Percentiles rank a stretch among this genome's conserved stretches.
These are phyloP conservation scores for Ascoidea rubescens DNA, from an alignment of 805 yeast species.

Conservation along the genomic window DNA sequence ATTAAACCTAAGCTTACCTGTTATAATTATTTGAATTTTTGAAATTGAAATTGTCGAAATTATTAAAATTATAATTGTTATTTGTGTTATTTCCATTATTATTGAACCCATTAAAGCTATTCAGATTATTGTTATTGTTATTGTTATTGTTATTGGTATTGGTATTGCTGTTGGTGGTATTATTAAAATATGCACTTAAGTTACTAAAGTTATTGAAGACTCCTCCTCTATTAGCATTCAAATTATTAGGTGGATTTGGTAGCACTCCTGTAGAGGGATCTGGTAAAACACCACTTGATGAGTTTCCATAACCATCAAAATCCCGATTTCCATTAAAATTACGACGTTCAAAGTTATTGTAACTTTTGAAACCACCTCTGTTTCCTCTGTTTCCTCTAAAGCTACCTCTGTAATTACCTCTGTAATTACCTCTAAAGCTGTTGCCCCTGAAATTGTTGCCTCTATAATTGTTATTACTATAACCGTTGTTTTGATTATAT, in stretches of 20 bases:
- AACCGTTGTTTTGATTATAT: constrained; percentile 4
- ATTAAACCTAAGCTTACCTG: too few relatives aligned
- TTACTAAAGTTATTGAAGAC: neutral
- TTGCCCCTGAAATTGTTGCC: neutral
- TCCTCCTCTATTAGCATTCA: neutral
- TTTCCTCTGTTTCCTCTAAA: constrained; percentile 9
- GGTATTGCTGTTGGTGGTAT: constrained; percentile 7
- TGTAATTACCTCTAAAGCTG: constrained; percentile 12
- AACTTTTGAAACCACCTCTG: constrained; percentile 10
- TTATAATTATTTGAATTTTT: too few relatives aligned
- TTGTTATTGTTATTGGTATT: constrained; percentile 13
- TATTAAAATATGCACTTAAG: neutral
- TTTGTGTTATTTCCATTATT: too few relatives aligned
- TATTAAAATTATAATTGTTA: too few relatives aligned
- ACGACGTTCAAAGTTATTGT: too few relatives aligned
- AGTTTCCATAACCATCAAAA: too few relatives aligned
- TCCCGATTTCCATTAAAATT: too few relatives aligned
- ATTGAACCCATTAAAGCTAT: constrained; percentile 12
- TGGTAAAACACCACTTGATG: too few relatives aligned
- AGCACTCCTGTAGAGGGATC: too few relatives aligned
- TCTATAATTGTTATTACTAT: constrained; percentile 3
- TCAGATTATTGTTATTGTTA: constrained; percentile 7
- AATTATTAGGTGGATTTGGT: neutral
- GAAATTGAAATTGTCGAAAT: too few relatives aligned
- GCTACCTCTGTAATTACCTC: constrained; percentile 11